These are phyloP conservation scores for Linum tenue DNA, from an alignment of 345 rosid genomes.

Conservation along the genomic window DNA sequence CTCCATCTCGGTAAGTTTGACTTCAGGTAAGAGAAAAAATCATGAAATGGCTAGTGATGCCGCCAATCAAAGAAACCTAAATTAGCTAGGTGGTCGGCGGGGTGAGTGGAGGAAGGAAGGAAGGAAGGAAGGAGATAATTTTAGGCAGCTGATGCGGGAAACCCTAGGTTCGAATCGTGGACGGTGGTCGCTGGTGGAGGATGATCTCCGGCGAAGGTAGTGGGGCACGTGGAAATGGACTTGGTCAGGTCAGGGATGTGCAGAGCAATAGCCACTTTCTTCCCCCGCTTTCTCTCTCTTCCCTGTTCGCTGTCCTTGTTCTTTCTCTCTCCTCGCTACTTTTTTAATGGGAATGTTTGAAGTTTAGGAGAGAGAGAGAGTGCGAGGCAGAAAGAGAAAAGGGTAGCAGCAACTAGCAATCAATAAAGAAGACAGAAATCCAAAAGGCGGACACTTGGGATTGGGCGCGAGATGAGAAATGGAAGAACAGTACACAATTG, in stretches of 20 bases:
- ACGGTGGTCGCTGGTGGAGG: background rate
- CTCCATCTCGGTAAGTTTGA: conserved; percentile 21
- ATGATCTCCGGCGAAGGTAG: background rate
- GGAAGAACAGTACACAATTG: background rate
- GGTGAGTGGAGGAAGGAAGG: background rate
- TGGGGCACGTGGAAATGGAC: conserved; percentile 2
- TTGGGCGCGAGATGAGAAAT: background rate
- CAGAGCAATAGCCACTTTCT: background rate
- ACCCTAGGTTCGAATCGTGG: background rate
- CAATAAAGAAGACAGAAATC: too few species aligned
- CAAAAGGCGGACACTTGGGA: background rate
- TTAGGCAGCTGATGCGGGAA: background rate
- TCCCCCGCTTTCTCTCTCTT: background rate
- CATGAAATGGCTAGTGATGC: background rate
- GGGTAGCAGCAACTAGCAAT: too few species aligned
- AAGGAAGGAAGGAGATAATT: background rate
- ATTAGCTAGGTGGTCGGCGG: background rate
- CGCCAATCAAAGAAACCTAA: background rate
- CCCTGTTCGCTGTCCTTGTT: background rate
- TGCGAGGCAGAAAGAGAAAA: background rate
- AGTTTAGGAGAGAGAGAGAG: background rate
- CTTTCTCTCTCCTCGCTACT: background rate
- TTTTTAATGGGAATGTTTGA: too few species aligned
- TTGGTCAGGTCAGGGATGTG: background rate
- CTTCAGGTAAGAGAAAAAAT: background rate